Conservation (phyloP, 192 early-diverging fungal species). For the Physocladia obscura region DNA sequence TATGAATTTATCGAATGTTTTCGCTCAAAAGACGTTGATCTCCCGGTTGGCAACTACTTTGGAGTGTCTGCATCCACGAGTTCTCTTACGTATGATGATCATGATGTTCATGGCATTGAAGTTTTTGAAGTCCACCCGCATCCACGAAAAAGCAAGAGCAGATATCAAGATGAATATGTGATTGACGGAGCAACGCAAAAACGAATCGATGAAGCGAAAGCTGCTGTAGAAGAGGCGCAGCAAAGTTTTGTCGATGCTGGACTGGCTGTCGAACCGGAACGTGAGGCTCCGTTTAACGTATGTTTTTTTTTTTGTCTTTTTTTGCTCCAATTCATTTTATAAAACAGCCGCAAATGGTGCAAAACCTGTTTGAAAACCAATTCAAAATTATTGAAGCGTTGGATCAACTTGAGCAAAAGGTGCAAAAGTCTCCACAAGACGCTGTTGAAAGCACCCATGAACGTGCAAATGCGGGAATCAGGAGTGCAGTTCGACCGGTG, state of each 20-base stretch:
- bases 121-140: conserved; percentile 68
- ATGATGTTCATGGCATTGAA: conserved; percentile 70
- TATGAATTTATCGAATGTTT: conserved; percentile 58
- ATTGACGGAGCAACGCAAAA: conserved; percentile 22
- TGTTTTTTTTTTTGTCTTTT: conserved; percentile 13
- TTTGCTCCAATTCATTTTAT: conserved; percentile 18
- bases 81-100: conserved; percentile 61
- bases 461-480: background rate
- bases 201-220: conserved; percentile 36
- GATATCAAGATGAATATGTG: conserved; percentile 37
- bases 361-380: conserved; percentile 49
- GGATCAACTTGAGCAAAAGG: conserved; percentile 40
- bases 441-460: conserved; percentile 6
- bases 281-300: conserved; percentile 29
- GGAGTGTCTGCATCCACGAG: conserved; percentile 54
- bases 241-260: conserved; percentile 14
- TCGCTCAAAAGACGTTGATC: conserved; percentile 42
- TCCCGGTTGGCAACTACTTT: conserved; percentile 76
- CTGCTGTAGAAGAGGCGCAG: conserved; percentile 31
- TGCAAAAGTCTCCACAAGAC: conserved; percentile 11
- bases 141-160: conserved; percentile 39
- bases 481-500: conserved; percentile 14
- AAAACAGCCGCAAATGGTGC: conserved; percentile 33
- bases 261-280: background rate
- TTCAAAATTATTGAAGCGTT: conserved; percentile 55